Percentiles rank a stretch among this genome's conserved stretches.
phyloP scores from a whole-genome alignment of 495 filamentous ascomycete species.

The Pseudomonodictys pantanalensis region DNA sequence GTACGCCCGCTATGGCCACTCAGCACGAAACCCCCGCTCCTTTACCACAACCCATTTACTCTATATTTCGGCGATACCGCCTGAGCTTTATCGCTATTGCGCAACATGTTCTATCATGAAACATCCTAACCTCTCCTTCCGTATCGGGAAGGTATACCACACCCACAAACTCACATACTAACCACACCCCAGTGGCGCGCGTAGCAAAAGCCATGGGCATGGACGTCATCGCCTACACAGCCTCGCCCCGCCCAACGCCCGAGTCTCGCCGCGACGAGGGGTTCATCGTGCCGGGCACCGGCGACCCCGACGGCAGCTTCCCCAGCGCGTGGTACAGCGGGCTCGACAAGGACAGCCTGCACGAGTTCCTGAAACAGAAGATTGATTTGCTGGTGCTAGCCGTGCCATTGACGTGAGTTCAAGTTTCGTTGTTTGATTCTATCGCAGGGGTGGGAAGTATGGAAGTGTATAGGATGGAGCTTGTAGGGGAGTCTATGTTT shows the following conservation, averaged over 20 bases:
- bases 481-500: too few relatives aligned
- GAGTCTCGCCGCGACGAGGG: constrained; percentile 59
- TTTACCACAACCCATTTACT: too few relatives aligned
- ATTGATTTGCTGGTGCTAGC: constrained; percentile 75
- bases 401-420: constrained; percentile 62
- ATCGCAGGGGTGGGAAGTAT: too few relatives aligned
- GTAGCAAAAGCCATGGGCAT: constrained; percentile 72
- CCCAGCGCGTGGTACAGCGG: constrained; percentile 75
- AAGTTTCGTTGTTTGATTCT: neutral
- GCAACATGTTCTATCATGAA: too few relatives aligned
- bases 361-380: constrained; percentile 64
- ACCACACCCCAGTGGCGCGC: constrained; percentile 50
- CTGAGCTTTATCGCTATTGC: too few relatives aligned
- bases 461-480: too few relatives aligned
- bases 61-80: too few relatives aligned
- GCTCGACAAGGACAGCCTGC: constrained; percentile 54
- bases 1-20: too few relatives aligned
- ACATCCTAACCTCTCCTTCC: neutral
- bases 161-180: neutral
- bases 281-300: constrained; percentile 71
- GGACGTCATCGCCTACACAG: constrained; percentile 79
- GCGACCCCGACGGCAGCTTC: constrained; percentile 70
- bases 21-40: too few relatives aligned
- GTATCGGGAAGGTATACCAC: neutral
- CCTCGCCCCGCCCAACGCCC: constrained; percentile 54